Conservation (phyloP, 1,284 basidiomycete species). For the Sutorius eximius region DNA sequence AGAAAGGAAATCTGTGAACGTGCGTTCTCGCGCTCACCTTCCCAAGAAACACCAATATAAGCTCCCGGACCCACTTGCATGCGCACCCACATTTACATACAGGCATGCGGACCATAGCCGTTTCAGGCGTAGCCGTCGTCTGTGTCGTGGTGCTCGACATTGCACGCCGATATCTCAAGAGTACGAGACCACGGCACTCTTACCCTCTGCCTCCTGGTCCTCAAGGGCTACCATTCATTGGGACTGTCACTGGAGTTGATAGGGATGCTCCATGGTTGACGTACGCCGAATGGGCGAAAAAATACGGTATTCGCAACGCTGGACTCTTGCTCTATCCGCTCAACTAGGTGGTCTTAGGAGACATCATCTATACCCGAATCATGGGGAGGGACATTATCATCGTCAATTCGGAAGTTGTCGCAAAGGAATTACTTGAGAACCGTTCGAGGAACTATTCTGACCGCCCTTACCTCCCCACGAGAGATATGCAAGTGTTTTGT, state of each 20-base stretch:
- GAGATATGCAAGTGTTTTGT: neutral
- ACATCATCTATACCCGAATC: neutral
- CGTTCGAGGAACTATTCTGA: slow-evolving; percentile 9
- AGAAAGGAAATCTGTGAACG: neutral
- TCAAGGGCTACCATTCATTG: neutral
- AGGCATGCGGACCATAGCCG: neutral
- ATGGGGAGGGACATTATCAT: neutral
- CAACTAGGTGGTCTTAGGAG: neutral
- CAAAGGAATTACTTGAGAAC: slow-evolving; percentile 3
- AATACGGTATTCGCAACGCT: neutral
- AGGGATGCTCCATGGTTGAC: neutral
- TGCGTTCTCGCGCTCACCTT: neutral
- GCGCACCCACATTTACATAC: neutral
- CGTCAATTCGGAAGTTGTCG: neutral
- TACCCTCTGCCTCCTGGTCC: neutral
- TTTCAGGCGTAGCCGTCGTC: neutral
- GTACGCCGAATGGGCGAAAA: slow-evolving; percentile 2
- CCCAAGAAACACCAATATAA: slow-evolving; percentile 1
- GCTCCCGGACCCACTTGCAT: neutral
- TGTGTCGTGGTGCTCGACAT: neutral
- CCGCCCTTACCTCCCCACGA: neutral
- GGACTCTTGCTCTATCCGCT: neutral
- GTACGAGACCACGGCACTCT: neutral
- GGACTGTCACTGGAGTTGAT: neutral
- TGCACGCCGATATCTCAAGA: neutral